These are phyloP conservation scores for Lophiostoma macrostomum DNA, from an alignment of 495 filamentous ascomycete species.

Conservation along the genomic window DNA sequence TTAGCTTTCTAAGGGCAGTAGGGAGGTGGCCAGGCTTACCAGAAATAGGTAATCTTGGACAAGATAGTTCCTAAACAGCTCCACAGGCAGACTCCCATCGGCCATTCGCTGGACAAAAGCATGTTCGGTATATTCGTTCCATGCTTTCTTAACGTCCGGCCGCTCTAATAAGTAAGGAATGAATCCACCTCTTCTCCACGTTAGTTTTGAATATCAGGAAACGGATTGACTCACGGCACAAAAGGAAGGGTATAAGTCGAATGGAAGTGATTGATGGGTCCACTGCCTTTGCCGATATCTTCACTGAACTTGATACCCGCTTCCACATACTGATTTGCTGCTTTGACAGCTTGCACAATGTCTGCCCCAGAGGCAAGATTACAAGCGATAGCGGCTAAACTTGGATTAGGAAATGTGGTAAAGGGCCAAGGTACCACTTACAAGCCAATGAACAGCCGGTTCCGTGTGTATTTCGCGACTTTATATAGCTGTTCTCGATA, in stretches of 20 bases:
- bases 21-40: slow-evolving; percentile 44
- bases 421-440: slow-evolving; percentile 40
- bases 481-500: slow-evolving; percentile 65
- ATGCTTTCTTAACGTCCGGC: slow-evolving; percentile 65
- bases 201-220: background rate
- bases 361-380: slow-evolving; percentile 66
- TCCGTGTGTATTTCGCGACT: slow-evolving; percentile 83
- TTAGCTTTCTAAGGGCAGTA: slow-evolving; percentile 8
- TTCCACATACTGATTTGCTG: slow-evolving; percentile 75
- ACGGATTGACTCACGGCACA: slow-evolving; percentile 59
- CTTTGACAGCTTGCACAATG: slow-evolving; percentile 61
- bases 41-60: slow-evolving; percentile 89
- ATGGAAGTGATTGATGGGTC: slow-evolving; percentile 93
- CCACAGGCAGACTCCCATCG: slow-evolving; percentile 64
- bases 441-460: slow-evolving; percentile 94
- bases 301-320: slow-evolving; percentile 76
- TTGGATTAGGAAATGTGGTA: background rate
- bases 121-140: slow-evolving; percentile 73
- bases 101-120: slow-evolving; percentile 76
- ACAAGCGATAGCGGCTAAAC: slow-evolving; percentile 78
- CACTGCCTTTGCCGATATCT: slow-evolving; percentile 73
- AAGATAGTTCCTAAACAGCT: slow-evolving; percentile 79
- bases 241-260: slow-evolving; percentile 77
- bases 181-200: slow-evolving; percentile 63
- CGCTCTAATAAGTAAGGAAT: slow-evolving; percentile 79